Base-by-base conservation (phyloP, 1,284 basidiomycete species). In the Gastroboletus turbinatus region DNA sequence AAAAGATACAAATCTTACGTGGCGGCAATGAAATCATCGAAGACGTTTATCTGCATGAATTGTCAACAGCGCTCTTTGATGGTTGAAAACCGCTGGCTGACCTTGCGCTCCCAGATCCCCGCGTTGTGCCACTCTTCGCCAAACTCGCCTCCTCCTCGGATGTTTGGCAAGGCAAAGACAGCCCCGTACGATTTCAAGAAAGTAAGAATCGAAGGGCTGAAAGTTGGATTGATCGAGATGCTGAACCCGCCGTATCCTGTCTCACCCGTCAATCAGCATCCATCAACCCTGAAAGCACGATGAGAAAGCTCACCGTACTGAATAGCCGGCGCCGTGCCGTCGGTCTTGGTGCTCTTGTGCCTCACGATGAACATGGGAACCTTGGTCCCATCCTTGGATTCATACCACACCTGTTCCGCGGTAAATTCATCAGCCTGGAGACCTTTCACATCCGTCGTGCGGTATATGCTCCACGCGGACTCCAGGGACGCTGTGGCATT, bases 321-420 rank as follows among this genome's bases (percentile, higher is more conserved):
- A 27, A 93, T 77, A 0, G 83, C 88, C 5, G 92, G 85, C 0
- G 90, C 89, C 0, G 85, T 87, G 10, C 92, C 92, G 62, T 94
- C 88, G 52, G 83, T 77, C 61, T 80, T 75, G 19, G 87, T 89
- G 23, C 78, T 80, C 68, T 89, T 89, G 66, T 88, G 88, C 49
- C 85, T 81, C 30, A 94, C 90, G 56, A 95, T 81, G 67, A 94
- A 95, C 90, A 95, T 93, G 3, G 92, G 92, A 33, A 95, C 78
- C 49, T 79, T 81, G 3, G 91, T 94, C 0, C 91, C 90, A 65
- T 95, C 93, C 69, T 89, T 90, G 72, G 84, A 87, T 21, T 76
- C 69, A 64, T 87, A 92, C 84, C 90, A 92, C 11, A 90, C 84
- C 73, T 94, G 92, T 61, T 82, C 79, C 29, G 84, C 79, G 10